Evolutionary conservation across 805 yeast genomes (phyloP), one percentile per base, ranked within the genome.

Genomic region (Groenewaldozyma tartarivorans): DNA sequence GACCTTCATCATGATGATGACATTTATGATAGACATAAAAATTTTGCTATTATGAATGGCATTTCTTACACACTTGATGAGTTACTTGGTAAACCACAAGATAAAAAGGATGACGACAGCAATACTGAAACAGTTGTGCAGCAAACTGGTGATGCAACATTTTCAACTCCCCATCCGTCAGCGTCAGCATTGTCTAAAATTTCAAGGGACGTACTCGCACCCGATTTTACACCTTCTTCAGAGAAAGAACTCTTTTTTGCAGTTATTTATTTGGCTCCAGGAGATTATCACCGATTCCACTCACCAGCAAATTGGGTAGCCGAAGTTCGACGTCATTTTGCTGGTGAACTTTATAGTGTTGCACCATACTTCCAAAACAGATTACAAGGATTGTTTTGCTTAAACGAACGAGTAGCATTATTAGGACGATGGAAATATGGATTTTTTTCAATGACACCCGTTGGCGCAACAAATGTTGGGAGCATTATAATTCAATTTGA

Each of bases 381-480:
- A 19, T 72, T 92, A 43, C 80, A 81, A 40, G 90, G 92, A 31
- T 71, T 92, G 48, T 92, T 92, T 58, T 84, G 90, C 3, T 66
- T 92, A 51, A 92, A 92, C 58, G 99, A 92, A 63, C 74, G 99
- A 52, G 98, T 92, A 2, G 94, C 98, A 0, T 64, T 92, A 38
- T 71, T 92, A 42, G 99, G 99, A 1, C 79, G 85, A 54, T 92
- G 98, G 98, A 84, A 82, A 57, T 74, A 92, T 58, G 99, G 99
- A 0, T 92, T 92, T 54, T 92, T 92, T 66, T 81, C 94, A 49
- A 92, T 92, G 99, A 90, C 95, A 1, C 96, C 99, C 0, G 98
- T 92, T 9, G 99, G 99, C 11, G 99, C 99, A 19, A 92, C 98
- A 2, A 92, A 92, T 63, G 99, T 92, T 22, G 99, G 99, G 4